Evolutionary conservation across 352 stramenopile species (phyloP).

Genomic region (Plasmopara viticola): DNA sequence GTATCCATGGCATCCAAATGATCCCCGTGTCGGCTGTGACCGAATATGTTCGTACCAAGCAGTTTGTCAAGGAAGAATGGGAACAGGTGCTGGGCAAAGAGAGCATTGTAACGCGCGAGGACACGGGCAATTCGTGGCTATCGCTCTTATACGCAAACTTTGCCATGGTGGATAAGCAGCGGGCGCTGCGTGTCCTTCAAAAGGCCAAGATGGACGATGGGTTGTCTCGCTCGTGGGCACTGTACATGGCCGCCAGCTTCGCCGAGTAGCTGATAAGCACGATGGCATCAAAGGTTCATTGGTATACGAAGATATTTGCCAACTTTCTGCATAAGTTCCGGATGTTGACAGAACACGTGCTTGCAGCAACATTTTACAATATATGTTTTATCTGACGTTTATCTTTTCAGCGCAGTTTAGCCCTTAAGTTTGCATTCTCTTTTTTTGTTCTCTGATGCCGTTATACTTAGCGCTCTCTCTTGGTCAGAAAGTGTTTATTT

Average conservation of each 20-base stretch:
- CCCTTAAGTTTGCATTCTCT: too few species aligned
- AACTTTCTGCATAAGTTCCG: too few species aligned
- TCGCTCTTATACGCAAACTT: conserved; percentile 67
- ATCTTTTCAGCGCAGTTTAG: too few species aligned
- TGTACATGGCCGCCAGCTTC: conserved; percentile 46
- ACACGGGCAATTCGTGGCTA: conserved; percentile 51
- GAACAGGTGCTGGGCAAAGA: conserved; percentile 62
- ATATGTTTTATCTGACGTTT: too few species aligned
- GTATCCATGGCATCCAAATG: conserved; percentile 77
- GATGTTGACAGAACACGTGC: too few species aligned
- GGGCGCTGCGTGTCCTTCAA: conserved; percentile 33
- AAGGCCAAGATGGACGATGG: conserved; percentile 54
- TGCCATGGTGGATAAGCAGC: conserved; percentile 44
- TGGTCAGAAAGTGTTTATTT: too few species aligned
- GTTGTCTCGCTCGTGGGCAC: conserved; percentile 51
- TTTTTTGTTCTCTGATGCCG: too few species aligned
- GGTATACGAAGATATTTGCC: too few species aligned
- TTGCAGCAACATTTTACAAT: too few species aligned
- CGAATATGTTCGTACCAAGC: conserved; percentile 48
- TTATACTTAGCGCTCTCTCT: too few species aligned
- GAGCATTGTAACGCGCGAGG: conserved; percentile 32
- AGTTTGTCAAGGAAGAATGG: conserved; percentile 71
- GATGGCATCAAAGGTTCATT: not conserved
- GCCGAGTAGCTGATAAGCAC: not conserved
- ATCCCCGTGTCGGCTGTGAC: conserved; percentile 66